Base-by-base conservation (phyloP, 495 filamentous ascomycete genomes). In the Letharia lupina region DNA sequence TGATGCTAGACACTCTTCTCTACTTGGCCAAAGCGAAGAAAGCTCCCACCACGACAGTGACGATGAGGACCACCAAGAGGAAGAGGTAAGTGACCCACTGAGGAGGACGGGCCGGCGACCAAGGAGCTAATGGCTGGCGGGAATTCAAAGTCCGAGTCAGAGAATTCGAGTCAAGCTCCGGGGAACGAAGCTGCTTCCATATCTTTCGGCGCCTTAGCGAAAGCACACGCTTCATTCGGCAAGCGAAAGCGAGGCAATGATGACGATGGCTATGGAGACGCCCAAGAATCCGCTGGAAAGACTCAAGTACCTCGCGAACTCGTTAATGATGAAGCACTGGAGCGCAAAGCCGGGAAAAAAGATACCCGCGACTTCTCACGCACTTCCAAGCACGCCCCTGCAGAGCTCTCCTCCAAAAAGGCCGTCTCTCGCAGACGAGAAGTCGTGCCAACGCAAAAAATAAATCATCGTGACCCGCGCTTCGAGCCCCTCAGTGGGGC, bases 161-260 rank as follows among this genome's bases (percentile, higher is more conserved):
- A 68, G 11, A 42, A 11, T 48, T 33, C 60, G 20, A 31, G 57
- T 37, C 50, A 44, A 59, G 15, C 60, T 31, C n/a, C 28, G 28
- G 65, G 69, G 15, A 63, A 65, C 18, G 64, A 65, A 33, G 63
- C 80, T 48, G 74, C 75, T 66, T 75, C 76, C 76, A 76, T 97
- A 62, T 93, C 92, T 41, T 98, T 98, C 73, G 91, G 91, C 61
- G 88, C 91, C 0, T 80, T 98, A 40, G 89, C 88, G 61, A 89
- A 89, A 81, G 94, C 94, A 4, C 89, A 95, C 78, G 84, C 86
- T 16, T 81, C 87, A 0, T 73, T 96, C 48, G 77, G 78, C 20
- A 79, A 80, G 60, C 74, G 73, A 59, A 77, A 80, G 70, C 48
- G 64, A 67, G 52, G 73, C 45, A 64, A 73, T 54, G 40, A 58